phyloP scores from a whole-genome alignment of 106 monocot species.

The Iris macrosiphon region DNA sequence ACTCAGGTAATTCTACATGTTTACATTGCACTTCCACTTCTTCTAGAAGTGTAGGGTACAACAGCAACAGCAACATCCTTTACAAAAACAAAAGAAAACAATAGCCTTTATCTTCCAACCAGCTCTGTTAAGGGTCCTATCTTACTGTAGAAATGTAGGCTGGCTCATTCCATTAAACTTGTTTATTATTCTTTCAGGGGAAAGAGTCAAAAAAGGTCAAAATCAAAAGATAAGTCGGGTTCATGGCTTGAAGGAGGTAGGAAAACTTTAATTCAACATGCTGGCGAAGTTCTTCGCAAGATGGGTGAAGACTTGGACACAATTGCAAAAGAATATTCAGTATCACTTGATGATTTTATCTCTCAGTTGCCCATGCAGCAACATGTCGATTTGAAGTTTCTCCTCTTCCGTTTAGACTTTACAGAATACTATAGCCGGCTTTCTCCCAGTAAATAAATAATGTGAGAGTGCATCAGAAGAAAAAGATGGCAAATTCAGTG shows the following conservation, averaged over 20 bases:
- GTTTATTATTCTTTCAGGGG: conserved; percentile 31
- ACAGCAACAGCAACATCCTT: too few species aligned
- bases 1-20: conserved; percentile 36
- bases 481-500: not conserved
- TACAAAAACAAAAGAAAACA: too few species aligned
- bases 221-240: conserved; percentile 33
- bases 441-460: conserved; percentile 18
- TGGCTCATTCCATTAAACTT: not conserved
- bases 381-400: conserved; percentile 96
- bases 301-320: conserved; percentile 79
- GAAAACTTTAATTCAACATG: conserved; percentile 59
- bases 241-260: conserved; percentile 45
- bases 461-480: not conserved
- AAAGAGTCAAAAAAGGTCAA: conserved; percentile 39
- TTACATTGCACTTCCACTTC: not conserved
- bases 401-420: conserved; percentile 87
- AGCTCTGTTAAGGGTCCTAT: too few species aligned
- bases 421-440: conserved; percentile 87
- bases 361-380: conserved; percentile 83
- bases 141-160: too few species aligned
- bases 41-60: too few species aligned
- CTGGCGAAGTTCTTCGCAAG: conserved; percentile 49
- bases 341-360: conserved; percentile 77
- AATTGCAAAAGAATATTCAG: conserved; percentile 75
- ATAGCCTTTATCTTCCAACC: too few species aligned